A percentile compares a stretch with the other conserved stretches of the same genome.
Evolutionary conservation across 1,139 yeast species (phyloP).

Genomic region (Arxiozyma heterogenica): DNA sequence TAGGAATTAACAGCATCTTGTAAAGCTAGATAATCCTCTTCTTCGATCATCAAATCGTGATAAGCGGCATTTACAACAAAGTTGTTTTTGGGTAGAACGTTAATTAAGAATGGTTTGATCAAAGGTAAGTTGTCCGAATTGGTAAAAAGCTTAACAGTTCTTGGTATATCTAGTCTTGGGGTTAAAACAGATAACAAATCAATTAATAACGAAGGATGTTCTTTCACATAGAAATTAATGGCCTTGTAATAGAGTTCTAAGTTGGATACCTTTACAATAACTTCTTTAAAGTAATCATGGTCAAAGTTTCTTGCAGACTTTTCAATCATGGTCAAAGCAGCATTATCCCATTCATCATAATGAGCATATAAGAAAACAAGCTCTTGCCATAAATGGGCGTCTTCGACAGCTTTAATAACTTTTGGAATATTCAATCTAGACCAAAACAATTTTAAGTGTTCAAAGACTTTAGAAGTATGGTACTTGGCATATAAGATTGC

Average conservation of each 20-base stretch:
- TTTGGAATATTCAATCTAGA: slow-evolving; percentile 96
- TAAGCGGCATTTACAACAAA: slow-evolving; percentile 90
- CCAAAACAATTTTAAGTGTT: slow-evolving; percentile 95
- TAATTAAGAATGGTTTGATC: slow-evolving; percentile 88
- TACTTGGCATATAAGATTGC: slow-evolving; percentile 87
- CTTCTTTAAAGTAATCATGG: slow-evolving; percentile 87
- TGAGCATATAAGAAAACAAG: slow-evolving; percentile 93
- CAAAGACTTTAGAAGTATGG: slow-evolving; percentile 86
- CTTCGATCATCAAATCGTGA: slow-evolving; percentile 91
- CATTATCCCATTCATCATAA: slow-evolving; percentile 99
- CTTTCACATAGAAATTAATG: slow-evolving; percentile 82
- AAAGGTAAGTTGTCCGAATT: slow-evolving; percentile 93
- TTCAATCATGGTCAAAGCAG: slow-evolving; percentile 96
- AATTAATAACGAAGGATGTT: slow-evolving; percentile 83
- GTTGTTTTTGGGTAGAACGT: slow-evolving; percentile 84
- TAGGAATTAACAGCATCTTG: slow-evolving; percentile 80
- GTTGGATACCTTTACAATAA: slow-evolving; percentile 89
- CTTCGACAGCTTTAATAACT: slow-evolving; percentile 88
- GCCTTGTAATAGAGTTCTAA: slow-evolving; percentile 96
- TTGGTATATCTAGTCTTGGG: slow-evolving; percentile 89
- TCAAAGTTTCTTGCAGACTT: slow-evolving; percentile 90
- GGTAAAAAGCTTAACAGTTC: slow-evolving; percentile 91
- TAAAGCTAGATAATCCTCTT: slow-evolving; percentile 87
- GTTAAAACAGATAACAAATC: slow-evolving; percentile 78
- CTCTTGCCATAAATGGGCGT: slow-evolving; percentile 94